Evolutionary conservation across 2,329 filamentous ascomycete genomes (phyloP).

Genomic region (Chaetomiaceae sp.): DNA sequence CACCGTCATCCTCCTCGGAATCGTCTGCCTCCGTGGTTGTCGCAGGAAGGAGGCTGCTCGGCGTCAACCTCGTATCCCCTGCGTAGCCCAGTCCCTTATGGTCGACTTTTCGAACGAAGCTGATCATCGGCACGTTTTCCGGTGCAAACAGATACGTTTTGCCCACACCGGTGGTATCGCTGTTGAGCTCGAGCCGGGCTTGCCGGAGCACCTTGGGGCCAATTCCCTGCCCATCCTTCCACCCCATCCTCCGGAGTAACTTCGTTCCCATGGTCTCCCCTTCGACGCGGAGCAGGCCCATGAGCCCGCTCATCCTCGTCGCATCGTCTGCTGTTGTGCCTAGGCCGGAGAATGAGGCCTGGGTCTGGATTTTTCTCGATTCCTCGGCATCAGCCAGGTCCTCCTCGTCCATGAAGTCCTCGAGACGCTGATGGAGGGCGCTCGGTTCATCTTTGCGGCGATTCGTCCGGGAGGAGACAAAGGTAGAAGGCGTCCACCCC

Average conservation of each 20-base stretch:
- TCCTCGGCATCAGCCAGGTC: conserved; percentile 84
- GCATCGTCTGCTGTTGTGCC: conserved; percentile 58
- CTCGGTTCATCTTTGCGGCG: conserved; percentile 63
- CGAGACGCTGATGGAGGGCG: conserved; percentile 54
- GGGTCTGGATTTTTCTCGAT: conserved; percentile 65
- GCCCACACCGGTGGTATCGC: conserved; percentile 32
- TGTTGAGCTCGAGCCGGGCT: conserved; percentile 58
- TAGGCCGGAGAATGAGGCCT: conserved; percentile 66
- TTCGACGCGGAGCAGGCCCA: conserved; percentile 64
- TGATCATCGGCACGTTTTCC: conserved; percentile 65
- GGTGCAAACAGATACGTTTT: conserved; percentile 75
- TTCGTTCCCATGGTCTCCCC: conserved; percentile 85
- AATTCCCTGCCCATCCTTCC: conserved; percentile 89
- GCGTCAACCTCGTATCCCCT: conserved; percentile 49
- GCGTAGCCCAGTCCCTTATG: conserved; percentile 64
- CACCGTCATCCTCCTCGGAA: conserved; percentile 40
- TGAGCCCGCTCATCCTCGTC: conserved; percentile 46
- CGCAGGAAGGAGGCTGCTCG: conserved; percentile 26
- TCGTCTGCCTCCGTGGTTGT: conserved; percentile 24
- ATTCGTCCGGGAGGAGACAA: conserved; percentile 80
- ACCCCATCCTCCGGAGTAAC: conserved; percentile 86
- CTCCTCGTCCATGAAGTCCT: conserved; percentile 98
- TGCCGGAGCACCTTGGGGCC: conserved; percentile 76
- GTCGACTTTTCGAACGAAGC: conserved; percentile 59
- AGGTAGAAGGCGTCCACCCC: conserved; percentile 89